Percentiles rank a stretch among this genome's conserved stretches.
Conservation (phyloP, 345 rosid species). For the Abelmoschus esculentus region DNA sequence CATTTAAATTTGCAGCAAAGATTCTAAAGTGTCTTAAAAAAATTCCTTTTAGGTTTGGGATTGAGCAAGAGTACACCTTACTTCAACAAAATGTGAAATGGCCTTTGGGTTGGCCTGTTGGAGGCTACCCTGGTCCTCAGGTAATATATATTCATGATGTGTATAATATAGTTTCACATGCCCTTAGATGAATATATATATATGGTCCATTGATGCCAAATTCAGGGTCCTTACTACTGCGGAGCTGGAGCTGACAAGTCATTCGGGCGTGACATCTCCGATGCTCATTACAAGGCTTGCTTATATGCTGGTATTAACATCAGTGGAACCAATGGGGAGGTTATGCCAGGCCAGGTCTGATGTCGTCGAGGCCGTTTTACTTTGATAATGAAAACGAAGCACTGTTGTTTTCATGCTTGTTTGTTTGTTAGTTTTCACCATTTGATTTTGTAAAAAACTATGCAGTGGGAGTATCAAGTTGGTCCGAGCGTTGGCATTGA, state of each 20-base stretch:
- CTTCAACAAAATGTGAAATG: conserved; percentile 76
- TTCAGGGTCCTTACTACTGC: conserved; percentile 96
- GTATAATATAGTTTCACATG: background rate
- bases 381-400: background rate
- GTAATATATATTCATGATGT: conserved; percentile 25
- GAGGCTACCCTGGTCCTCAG: conserved; percentile 98
- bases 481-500: conserved; percentile 98
- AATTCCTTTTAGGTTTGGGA: conserved; percentile 59
- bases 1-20: background rate
- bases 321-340: conserved; percentile 95
- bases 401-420: background rate
- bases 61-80: conserved; percentile 97
- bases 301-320: conserved; percentile 91
- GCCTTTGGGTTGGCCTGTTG: conserved; percentile 99
- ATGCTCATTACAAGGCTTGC: conserved; percentile 98
- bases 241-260: conserved; percentile 96
- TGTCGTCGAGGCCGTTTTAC: background rate
- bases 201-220: conserved; percentile 4
- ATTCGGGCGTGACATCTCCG: conserved; percentile 93
- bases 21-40: background rate
- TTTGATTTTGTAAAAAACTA: conserved; percentile 8
- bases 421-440: background rate
- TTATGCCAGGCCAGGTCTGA: conserved; percentile 97
- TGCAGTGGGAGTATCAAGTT: conserved; percentile 99
- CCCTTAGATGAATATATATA: background rate